Conservation (phyloP, 1,284 basidiomycete genomes). For the Rhodotorula glutinis region DNA sequence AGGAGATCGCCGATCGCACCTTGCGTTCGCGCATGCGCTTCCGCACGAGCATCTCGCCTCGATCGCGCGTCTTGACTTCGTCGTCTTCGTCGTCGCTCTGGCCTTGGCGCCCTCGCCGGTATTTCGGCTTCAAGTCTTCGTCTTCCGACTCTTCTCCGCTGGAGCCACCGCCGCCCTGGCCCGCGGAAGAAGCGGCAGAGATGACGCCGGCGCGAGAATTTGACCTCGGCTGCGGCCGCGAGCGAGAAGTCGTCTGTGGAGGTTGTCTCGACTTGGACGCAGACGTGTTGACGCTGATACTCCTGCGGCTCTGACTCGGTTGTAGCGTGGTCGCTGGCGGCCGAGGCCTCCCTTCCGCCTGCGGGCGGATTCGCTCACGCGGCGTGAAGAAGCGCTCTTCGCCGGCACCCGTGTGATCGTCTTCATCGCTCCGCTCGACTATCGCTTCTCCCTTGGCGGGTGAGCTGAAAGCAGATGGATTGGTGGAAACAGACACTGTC, state of each 20-base stretch:
- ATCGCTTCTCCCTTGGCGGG: not conserved
- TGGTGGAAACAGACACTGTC: not conserved
- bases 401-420: not conserved
- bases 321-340: not conserved
- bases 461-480: not conserved
- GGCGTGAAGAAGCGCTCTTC: not conserved
- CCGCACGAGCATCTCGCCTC: conserved; percentile 57
- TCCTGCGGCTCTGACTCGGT: not conserved
- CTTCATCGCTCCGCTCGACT: not conserved
- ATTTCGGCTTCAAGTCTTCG: not conserved
- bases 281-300: conserved; percentile 24
- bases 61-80: conserved; percentile 53
- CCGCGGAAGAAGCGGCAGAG: not conserved
- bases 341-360: not conserved
- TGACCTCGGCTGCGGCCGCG: not conserved
- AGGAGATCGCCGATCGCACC: too few relatives aligned
- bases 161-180: not conserved
- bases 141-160: not conserved
- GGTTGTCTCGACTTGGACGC: not conserved
- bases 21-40: conserved; percentile 54
- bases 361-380: not conserved
- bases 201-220: not conserved
- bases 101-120: not conserved
- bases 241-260: not conserved
- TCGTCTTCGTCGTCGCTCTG: conserved; percentile 50